Evolutionary conservation across 257 asterid species (phyloP).

Genomic region (Agastache rugosa): DNA sequence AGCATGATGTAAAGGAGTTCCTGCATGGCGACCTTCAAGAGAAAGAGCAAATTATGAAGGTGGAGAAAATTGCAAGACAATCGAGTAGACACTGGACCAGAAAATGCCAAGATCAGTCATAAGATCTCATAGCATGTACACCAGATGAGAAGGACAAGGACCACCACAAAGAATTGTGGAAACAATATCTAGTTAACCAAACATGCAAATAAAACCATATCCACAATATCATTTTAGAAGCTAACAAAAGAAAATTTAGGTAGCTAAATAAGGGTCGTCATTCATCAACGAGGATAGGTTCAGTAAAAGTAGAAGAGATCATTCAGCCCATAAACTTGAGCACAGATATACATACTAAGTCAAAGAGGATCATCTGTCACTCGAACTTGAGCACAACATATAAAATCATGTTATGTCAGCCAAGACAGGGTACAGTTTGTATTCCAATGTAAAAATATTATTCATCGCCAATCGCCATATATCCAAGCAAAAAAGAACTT

Average conservation of each 20-base stretch:
- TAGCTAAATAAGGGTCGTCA: background rate
- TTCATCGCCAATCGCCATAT: background rate
- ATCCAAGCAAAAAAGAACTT: background rate
- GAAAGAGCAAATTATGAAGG: conserved; percentile 21
- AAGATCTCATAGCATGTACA: background rate
- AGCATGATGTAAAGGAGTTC: conserved; percentile 99
- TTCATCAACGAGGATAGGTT: background rate
- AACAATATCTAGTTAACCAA: background rate
- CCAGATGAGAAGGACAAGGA: background rate
- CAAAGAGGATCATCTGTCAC: background rate
- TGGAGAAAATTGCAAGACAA: conserved; percentile 12
- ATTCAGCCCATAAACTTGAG: background rate
- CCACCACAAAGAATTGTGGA: background rate
- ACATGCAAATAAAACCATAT: background rate
- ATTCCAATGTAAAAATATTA: background rate
- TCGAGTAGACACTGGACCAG: background rate
- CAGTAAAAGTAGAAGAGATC: background rate
- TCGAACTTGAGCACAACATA: background rate
- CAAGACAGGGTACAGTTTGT: background rate
- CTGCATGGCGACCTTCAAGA: conserved; percentile 87
- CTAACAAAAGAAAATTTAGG: background rate
- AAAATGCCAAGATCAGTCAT: background rate
- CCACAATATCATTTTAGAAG: background rate
- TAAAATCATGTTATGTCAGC: background rate
- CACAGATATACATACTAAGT: conserved; percentile 1